Evolutionary conservation across 2,329 filamentous ascomycete genomes (phyloP), one percentile per base, ranked within the genome.

Genomic region (Colletotrichum aenigma): DNA sequence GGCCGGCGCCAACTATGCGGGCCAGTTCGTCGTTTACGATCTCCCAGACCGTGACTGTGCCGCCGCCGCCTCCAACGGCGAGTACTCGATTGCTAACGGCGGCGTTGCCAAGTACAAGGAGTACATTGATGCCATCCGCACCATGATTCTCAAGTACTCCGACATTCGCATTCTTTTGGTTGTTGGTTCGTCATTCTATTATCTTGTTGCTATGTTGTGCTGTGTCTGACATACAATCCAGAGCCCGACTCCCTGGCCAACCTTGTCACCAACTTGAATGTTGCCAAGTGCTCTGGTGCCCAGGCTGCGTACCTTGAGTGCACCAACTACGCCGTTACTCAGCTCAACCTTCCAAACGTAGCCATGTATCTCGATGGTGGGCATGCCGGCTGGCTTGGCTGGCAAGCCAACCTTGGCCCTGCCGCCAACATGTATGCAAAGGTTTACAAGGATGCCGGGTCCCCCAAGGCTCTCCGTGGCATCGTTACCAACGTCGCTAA

Each of bases 221-320:
- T 74, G 6, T 13, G 71, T 72, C 76, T 84, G 61, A 83, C 75
- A n/a, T 73, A 2, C 9, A 15, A 21, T 69, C 79, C 64, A 88
- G 88, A 91, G 81, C 90, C 90, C 32, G 90, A 92, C 80, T 90
- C 89, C 30, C 84, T 91, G n/a, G 89, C 89, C 75, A 91, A 91
- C 84, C 82, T 91, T 80, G 86, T 91, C 60, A 91, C 90, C 78
- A 92, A 91, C 84, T 70, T 87, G 78, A 85, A 85, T 77, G 85
- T 89, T 7, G 77, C 85, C 73, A 90, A 90, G 82, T 91, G 90
- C 79, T 64, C 85, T 66, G 82, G 82, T 66, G 88, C 90, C 12
- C 83, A 87, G n/a, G 77, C 80, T 7, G 86, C 87, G 18, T 91
- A 91, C 81, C 82, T 87, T 62, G 85, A 87, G 58, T 86, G 88